These are phyloP conservation scores for Nicotiana tabacum DNA, from an alignment of 257 asterid genomes.

Conservation along the genomic window DNA sequence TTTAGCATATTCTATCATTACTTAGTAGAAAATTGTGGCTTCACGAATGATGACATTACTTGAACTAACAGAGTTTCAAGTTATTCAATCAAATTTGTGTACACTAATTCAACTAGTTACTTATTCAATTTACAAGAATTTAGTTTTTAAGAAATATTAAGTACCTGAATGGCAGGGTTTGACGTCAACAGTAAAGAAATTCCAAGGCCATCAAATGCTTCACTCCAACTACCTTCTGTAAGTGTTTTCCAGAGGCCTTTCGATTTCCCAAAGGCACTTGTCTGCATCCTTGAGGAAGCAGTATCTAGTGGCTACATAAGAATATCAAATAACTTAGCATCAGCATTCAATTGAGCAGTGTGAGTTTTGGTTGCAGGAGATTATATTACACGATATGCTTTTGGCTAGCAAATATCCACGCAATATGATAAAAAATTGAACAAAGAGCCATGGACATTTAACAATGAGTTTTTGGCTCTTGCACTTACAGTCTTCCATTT, in stretches of 20 bases:
- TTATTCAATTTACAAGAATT: background rate
- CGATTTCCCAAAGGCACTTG: conserved; percentile 45
- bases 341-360: background rate
- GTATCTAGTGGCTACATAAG: conserved; percentile 37
- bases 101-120: background rate
- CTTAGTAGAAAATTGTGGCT: background rate
- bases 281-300: conserved; percentile 48
- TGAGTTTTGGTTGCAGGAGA: background rate
- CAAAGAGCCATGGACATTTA: background rate
- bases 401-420: background rate
- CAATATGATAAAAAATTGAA: background rate
- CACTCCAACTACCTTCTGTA: conserved; percentile 40
- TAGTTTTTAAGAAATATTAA: background rate
- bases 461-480: background rate
- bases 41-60: background rate
- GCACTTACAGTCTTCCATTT: background rate
- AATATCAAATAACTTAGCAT: background rate
- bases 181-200: conserved; percentile 41
- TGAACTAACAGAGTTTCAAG: background rate
- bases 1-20: background rate
- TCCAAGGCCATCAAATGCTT: conserved; percentile 48
- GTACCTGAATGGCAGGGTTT: conserved; percentile 50
- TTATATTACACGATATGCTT: background rate
- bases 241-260: conserved; percentile 35
- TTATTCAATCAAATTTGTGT: background rate